Percentiles rank a stretch among this genome's conserved stretches.
Evolutionary conservation across 2,329 filamentous ascomycete genomes (phyloP).

Genomic region (Periconia sp.): DNA sequence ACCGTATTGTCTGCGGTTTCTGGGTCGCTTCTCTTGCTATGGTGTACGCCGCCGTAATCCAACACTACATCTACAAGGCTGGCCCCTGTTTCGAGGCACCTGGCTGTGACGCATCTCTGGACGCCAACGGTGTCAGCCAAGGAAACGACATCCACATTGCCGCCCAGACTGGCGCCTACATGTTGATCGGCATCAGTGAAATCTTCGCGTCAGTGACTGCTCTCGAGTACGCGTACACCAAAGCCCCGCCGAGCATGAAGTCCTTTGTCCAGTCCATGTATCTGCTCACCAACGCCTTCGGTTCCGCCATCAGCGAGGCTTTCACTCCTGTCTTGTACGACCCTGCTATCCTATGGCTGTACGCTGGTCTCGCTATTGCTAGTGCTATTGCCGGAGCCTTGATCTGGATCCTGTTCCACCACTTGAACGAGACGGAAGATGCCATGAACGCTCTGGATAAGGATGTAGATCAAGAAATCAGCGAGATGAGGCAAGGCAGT

Average conservation of each 20-base stretch:
- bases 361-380: slow-evolving; percentile 33
- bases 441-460: slow-evolving; percentile 40
- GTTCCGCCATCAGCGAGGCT: slow-evolving; percentile 64
- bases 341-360: slow-evolving; percentile 69
- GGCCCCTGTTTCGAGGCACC: slow-evolving; percentile 55
- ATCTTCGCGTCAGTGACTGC: slow-evolving; percentile 53
- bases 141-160: slow-evolving; percentile 49
- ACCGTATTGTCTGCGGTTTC: slow-evolving; percentile 56
- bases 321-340: slow-evolving; percentile 63
- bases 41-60: slow-evolving; percentile 59
- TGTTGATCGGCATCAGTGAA: slow-evolving; percentile 51
- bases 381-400: slow-evolving; percentile 35
- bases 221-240: slow-evolving; percentile 53
- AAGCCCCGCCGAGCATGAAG: slow-evolving; percentile 51
- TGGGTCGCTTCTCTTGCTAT: slow-evolving; percentile 56
- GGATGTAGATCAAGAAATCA: slow-evolving; percentile 34
- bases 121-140: slow-evolving; percentile 30
- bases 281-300: slow-evolving; percentile 63
- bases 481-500: too few relatives aligned
- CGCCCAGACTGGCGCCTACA: slow-evolving; percentile 50
- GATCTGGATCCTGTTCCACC: slow-evolving; percentile 43
- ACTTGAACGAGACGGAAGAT: slow-evolving; percentile 41
- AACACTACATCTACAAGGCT: slow-evolving; percentile 58
- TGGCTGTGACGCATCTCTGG: slow-evolving; percentile 32
- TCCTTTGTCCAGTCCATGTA: slow-evolving; percentile 56